phyloP scores from a whole-genome alignment of 129 eudicot genomes.

The Scalesia atractyloides region DNA sequence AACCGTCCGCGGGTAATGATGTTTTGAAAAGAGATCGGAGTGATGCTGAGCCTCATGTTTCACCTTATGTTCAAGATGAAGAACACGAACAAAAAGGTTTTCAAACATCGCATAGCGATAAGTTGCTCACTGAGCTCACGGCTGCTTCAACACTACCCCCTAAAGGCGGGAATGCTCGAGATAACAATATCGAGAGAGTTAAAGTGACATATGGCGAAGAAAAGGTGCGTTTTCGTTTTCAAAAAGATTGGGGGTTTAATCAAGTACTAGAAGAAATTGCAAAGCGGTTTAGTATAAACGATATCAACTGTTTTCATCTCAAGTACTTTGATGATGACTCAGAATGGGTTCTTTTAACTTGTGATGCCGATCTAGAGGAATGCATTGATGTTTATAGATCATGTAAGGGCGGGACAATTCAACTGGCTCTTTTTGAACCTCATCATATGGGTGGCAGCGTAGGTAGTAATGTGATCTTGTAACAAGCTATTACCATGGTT shows the following conservation, averaged over 20 bases:
- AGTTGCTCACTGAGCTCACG: constrained; percentile 37
- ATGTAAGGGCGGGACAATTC: constrained; percentile 52
- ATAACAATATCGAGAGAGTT: constrained; percentile 41
- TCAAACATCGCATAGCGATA: constrained; percentile 64
- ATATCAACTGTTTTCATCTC: constrained; percentile 50
- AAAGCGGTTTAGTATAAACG: constrained; percentile 55
- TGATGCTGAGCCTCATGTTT: constrained; percentile 50
- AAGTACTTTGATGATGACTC: constrained; percentile 91
- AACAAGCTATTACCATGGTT: background rate
- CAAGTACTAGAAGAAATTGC: constrained; percentile 56
- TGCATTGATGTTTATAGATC: constrained; percentile 65
- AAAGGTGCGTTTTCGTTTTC: constrained; percentile 69
- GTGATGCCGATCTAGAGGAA: constrained; percentile 84
- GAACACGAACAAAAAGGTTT: constrained; percentile 36
- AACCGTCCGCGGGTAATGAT: constrained; percentile 12
- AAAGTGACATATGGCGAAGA: constrained; percentile 82
- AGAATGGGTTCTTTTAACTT: constrained; percentile 85
- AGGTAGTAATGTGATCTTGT: constrained; percentile 50
- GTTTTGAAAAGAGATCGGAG: constrained; percentile 42
- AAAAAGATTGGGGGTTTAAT: constrained; percentile 50
- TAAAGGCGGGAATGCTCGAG: constrained; percentile 29
- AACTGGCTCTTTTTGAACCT: constrained; percentile 52
- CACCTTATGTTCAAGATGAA: constrained; percentile 20
- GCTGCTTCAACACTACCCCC: constrained; percentile 30
- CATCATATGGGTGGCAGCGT: constrained; percentile 55